phyloP scores from a whole-genome alignment of 139 green algal species.

The Nannochloris sp. region DNA sequence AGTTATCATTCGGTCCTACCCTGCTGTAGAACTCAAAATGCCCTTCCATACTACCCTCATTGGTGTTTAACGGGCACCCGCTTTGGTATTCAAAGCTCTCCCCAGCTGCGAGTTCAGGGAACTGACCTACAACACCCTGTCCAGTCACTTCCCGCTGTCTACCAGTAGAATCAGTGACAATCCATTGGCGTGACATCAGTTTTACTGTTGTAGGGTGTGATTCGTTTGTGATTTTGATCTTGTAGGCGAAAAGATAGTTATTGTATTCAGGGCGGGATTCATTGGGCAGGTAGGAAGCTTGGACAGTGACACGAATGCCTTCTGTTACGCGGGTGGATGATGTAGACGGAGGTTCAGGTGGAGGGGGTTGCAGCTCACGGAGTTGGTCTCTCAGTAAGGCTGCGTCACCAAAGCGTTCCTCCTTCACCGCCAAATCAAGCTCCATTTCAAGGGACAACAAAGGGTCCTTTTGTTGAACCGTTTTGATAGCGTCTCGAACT shows the following conservation, averaged over 20 bases:
- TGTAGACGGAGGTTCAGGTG: neutral
- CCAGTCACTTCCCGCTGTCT: conserved; percentile 35
- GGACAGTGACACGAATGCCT: conserved; percentile 12
- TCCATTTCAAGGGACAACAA: conserved; percentile 7
- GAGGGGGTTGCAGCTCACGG: conserved; percentile 2
- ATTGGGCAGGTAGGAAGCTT: conserved; percentile 8
- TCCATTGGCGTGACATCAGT: conserved; percentile 10
- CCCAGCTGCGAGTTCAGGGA: conserved; percentile 62
- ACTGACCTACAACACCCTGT: conserved; percentile 67
- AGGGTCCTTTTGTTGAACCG: conserved; percentile 5
- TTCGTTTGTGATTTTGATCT: conserved; percentile 21
- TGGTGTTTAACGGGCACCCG: conserved; percentile 54
- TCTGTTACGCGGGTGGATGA: conserved; percentile 11
- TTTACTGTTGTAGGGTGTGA: conserved; percentile 13
- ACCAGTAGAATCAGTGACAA: conserved; percentile 8
- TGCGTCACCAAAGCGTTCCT: conserved; percentile 10
- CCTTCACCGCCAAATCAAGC: conserved; percentile 5
- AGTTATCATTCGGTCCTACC: neutral
- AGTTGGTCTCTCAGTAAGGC: conserved; percentile 12
- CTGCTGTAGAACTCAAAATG: conserved; percentile 35
- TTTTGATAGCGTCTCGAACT: conserved; percentile 7
- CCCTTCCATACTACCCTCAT: conserved; percentile 59
- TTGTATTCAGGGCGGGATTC: neutral
- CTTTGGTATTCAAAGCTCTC: conserved; percentile 60
- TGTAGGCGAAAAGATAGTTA: conserved; percentile 17